phyloP scores from a whole-genome alignment of 2,329 filamentous ascomycete genomes.

The Harringtonia aguacate region DNA sequence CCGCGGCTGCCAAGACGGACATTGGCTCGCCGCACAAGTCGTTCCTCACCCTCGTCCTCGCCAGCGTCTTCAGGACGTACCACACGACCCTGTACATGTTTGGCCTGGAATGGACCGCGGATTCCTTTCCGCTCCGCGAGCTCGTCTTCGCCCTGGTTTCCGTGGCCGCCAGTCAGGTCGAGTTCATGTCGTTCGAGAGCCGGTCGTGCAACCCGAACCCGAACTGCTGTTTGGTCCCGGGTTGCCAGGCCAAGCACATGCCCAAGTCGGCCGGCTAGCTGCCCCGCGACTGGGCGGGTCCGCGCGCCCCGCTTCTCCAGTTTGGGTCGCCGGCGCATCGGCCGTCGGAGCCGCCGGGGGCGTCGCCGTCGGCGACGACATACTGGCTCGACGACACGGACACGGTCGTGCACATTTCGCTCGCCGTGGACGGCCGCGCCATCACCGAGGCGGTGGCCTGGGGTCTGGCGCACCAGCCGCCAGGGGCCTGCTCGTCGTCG shows the following conservation, averaged over 20 bases:
- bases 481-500: too few relatives aligned
- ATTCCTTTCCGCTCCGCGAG: slow-evolving; percentile 1
- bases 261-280: neutral
- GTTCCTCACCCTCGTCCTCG: neutral
- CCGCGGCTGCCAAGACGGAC: neutral
- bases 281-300: neutral
- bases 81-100: neutral
- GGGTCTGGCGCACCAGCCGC: neutral
- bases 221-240: neutral
- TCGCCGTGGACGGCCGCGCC: neutral
- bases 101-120: slow-evolving; percentile 1
- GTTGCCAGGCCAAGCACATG: neutral
- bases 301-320: neutral
- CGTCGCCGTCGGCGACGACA: neutral
- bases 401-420: neutral
- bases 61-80: neutral
- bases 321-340: slow-evolving; percentile 1
- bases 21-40: neutral
- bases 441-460: neutral
- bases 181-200: neutral
- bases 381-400: slow-evolving; percentile 4
- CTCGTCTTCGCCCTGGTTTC: slow-evolving; percentile 3
- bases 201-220: neutral
- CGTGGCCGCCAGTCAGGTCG: neutral
- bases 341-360: neutral